Evolutionary conservation across 2,329 filamentous ascomycete species (phyloP).

Genomic region (Ploettnerulaceae sp.): DNA sequence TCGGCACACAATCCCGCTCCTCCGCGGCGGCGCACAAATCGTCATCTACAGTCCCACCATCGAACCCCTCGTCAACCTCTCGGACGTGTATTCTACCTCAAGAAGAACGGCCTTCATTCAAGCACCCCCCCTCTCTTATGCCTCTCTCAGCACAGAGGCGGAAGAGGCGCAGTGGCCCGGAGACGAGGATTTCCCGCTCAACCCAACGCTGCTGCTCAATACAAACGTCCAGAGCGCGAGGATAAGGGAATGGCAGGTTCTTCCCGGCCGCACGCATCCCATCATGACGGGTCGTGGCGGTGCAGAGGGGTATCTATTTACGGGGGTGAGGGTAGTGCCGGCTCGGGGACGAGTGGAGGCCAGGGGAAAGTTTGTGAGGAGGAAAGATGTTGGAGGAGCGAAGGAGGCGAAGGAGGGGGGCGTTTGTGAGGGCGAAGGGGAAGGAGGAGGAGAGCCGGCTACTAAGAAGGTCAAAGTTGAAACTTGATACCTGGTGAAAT

Average conservation of each 20-base stretch:
- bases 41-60: conserved; percentile 79
- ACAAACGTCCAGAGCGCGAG: conserved; percentile 76
- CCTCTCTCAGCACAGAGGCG: conserved; percentile 34
- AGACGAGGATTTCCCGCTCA: conserved; percentile 76
- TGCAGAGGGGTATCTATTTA: conserved; percentile 86
- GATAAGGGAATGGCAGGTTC: conserved; percentile 79
- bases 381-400: conserved; percentile 15
- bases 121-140: conserved; percentile 42
- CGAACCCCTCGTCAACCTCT: conserved; percentile 71
- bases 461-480: background rate
- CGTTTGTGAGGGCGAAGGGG: background rate
- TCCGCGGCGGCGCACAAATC: conserved; percentile 77
- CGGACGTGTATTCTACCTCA: conserved; percentile 79
- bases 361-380: conserved; percentile 60
- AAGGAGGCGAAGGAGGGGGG: conserved; percentile 3
- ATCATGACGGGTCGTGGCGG: conserved; percentile 87
- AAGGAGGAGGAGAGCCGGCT: background rate
- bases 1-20: conserved; percentile 68
- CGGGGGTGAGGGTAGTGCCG: conserved; percentile 74
- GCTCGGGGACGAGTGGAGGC: conserved; percentile 76
- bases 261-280: conserved; percentile 88
- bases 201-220: conserved; percentile 78
- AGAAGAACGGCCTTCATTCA: conserved; percentile 71
- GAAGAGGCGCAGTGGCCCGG: conserved; percentile 45
- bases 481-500: no score